phyloP scores from a whole-genome alignment of 2,329 filamentous ascomycete genomes.

The Cladorrhinum sp. region DNA sequence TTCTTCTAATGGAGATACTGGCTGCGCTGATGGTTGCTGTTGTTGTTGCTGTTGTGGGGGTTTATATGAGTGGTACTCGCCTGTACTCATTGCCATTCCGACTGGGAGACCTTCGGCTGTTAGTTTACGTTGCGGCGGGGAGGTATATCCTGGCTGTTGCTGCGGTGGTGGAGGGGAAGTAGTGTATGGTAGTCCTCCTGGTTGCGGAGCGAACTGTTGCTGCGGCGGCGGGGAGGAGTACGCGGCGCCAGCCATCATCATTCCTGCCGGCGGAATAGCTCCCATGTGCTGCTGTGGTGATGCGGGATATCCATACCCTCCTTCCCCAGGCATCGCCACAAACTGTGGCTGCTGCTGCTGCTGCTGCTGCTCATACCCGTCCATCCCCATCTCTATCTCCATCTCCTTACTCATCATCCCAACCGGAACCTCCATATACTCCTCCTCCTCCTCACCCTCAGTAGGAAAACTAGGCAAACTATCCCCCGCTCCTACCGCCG shows the following conservation, averaged over 20 bases:
- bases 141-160: background rate
- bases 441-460: background rate
- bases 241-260: background rate
- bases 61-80: background rate
- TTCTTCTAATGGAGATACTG: background rate
- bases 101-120: background rate
- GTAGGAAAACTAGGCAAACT: background rate
- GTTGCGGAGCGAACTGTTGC: background rate
- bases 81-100: background rate
- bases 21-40: background rate
- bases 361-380: background rate
- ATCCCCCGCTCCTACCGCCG: background rate
- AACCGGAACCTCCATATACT: background rate
- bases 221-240: background rate
- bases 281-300: background rate
- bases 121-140: background rate
- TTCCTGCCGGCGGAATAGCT: background rate
- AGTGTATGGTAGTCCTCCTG: background rate
- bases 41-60: background rate
- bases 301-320: background rate
- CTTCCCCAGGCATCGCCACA: slow-evolving; percentile 1
- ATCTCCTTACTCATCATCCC: background rate
- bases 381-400: background rate
- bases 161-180: background rate
- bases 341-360: background rate